Percentiles rank a stretch among this genome's conserved stretches.
These are phyloP conservation scores for Pseudofabraea citricarpa DNA, from an alignment of 2,329 filamentous ascomycete genomes.

Conservation along the genomic window DNA sequence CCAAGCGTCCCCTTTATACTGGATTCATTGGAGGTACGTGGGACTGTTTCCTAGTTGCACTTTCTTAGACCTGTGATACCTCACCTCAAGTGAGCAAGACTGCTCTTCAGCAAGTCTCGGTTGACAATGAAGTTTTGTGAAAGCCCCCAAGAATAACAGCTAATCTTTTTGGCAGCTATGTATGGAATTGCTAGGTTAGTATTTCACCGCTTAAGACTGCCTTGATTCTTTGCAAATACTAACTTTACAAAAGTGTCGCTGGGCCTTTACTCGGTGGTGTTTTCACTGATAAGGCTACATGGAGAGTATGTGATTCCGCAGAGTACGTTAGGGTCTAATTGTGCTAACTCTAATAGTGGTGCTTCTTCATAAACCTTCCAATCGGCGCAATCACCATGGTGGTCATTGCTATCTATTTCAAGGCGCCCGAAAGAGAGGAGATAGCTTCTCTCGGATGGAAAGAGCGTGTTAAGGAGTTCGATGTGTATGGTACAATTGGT, in stretches of 20 bases:
- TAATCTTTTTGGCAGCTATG: too few relatives aligned
- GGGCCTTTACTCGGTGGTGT: slow-evolving; percentile 27
- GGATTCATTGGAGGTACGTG: slow-evolving; percentile 21
- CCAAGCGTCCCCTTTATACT: slow-evolving; percentile 23
- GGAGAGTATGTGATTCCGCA: slow-evolving; percentile 15
- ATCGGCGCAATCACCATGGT: slow-evolving; percentile 28
- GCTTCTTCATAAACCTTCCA: slow-evolving; percentile 33
- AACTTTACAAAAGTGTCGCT: too few relatives aligned
- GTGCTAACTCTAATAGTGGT: slow-evolving; percentile 17
- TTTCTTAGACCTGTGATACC: too few relatives aligned
- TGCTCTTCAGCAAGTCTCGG: too few relatives aligned
- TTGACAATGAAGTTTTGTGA: too few relatives aligned
- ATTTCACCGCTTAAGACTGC: too few relatives aligned
- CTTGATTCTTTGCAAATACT: too few relatives aligned
- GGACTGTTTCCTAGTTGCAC: background rate
- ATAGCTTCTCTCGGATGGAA: slow-evolving; percentile 15
- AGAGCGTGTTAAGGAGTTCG: slow-evolving; percentile 21
- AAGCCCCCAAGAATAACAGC: too few relatives aligned
- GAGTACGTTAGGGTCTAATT: too few relatives aligned
- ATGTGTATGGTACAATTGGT: slow-evolving; percentile 25
- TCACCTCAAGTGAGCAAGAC: too few relatives aligned
- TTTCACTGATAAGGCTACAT: slow-evolving; percentile 28
- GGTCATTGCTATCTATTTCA: slow-evolving; percentile 33
- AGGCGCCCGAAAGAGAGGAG: slow-evolving; percentile 19
- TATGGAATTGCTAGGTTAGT: slow-evolving; percentile 15